phyloP scores from a whole-genome alignment of 176 grass and related monocot genomes.

The Oryza brachyantha region DNA sequence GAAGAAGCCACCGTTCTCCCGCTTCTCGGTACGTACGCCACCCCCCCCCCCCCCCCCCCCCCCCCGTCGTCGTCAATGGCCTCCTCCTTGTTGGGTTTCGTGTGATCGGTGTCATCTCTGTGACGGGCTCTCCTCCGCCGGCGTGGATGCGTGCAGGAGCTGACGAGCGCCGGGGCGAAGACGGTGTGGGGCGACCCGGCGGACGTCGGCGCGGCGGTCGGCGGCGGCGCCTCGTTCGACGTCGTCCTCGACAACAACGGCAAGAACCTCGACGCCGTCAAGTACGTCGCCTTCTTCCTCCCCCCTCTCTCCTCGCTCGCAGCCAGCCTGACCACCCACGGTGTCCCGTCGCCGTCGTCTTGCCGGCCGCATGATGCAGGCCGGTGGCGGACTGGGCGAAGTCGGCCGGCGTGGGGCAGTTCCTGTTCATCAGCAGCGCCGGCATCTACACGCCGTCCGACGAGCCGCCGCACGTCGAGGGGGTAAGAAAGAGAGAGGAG shows the following conservation, averaged over 20 bases:
- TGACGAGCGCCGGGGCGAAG: constrained; percentile 63
- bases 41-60: too few species aligned
- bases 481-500: constrained; percentile 54
- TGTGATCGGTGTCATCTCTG: too few species aligned
- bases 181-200: constrained; percentile 73
- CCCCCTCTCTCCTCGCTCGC: neutral
- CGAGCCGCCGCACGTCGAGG: constrained; percentile 78
- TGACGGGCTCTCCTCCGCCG: too few species aligned
- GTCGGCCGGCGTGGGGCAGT: constrained; percentile 61
- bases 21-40: constrained; percentile 87
- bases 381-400: constrained; percentile 91
- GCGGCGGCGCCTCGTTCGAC: constrained; percentile 52
- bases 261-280: constrained; percentile 88
- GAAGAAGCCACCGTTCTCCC: constrained; percentile 89
- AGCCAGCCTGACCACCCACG: neutral
- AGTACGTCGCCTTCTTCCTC: constrained; percentile 22
- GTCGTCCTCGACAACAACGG: constrained; percentile 92
- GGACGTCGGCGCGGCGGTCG: constrained; percentile 48
- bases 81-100: too few species aligned
- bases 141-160: constrained; percentile 48
- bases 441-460: constrained; percentile 75
- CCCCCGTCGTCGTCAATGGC: neutral
- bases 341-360: neutral
- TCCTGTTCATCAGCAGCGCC: constrained; percentile 86
- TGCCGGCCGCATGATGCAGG: too few species aligned